Conservation (phyloP, 768 basidiomycete genomes). For the Xanthoconium stramineum region DNA sequence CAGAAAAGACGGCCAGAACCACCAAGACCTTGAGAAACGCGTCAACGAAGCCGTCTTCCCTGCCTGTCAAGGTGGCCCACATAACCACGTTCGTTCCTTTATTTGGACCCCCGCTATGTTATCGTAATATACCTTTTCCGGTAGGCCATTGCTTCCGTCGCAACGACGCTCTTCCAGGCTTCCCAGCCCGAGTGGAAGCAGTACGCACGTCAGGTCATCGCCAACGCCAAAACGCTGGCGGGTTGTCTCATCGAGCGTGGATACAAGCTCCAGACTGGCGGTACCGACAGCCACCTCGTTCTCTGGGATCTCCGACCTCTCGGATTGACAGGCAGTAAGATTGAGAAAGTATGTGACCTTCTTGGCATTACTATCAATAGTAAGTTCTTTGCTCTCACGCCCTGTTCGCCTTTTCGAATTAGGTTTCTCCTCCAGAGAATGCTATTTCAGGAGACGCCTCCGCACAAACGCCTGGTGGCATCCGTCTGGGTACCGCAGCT, state of each 20-base stretch:
- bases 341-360: constrained; percentile 97
- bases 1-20: constrained; percentile 82
- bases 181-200: constrained; percentile 83
- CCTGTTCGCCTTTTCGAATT: neutral
- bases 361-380: constrained; percentile 97
- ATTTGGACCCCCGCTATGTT: neutral
- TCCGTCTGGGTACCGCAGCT: constrained; percentile 93
- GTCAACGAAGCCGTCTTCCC: constrained; percentile 99
- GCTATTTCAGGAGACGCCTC: constrained; percentile 96
- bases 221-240: constrained; percentile 80
- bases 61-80: constrained; percentile 98
- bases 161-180: constrained; percentile 89
- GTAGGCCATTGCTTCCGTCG: constrained; percentile 92
- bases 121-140: neutral
- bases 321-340: constrained; percentile 94
- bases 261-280: constrained; percentile 95
- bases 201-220: constrained; percentile 93
- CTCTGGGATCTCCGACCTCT: constrained; percentile 97
- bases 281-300: constrained; percentile 96
- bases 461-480: constrained; percentile 94
- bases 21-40: constrained; percentile 89
- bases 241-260: constrained; percentile 68
- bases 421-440: constrained; percentile 57
- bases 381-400: constrained; percentile 35
- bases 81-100: constrained; percentile 77